phyloP scores from a whole-genome alignment of 331 rosid species.

The Saraca asoca region DNA sequence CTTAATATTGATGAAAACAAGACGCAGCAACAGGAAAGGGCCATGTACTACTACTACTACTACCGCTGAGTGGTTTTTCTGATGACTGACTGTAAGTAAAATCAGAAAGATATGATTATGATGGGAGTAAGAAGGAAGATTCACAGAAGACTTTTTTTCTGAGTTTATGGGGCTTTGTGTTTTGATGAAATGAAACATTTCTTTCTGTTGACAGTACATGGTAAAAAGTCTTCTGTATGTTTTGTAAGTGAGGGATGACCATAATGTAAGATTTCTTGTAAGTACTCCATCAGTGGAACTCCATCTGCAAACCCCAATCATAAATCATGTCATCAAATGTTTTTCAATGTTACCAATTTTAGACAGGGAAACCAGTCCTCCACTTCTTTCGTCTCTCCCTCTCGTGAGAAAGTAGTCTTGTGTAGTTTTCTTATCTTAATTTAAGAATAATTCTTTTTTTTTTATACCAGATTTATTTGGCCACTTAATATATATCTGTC shows the following conservation, averaged over 20 bases:
- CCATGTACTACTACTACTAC: constrained; percentile 45
- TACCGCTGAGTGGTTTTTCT: constrained; percentile 19
- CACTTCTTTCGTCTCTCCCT: too few relatives aligned
- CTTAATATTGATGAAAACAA: constrained; percentile 65
- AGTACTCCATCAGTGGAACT: neutral
- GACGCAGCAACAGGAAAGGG: constrained; percentile 55
- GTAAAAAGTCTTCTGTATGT: constrained; percentile 42
- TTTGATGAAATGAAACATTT: constrained; percentile 51
- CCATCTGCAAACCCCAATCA: neutral
- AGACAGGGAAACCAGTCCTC: too few relatives aligned
- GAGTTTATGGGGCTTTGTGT: constrained; percentile 45
- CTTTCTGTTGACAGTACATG: constrained; percentile 57
- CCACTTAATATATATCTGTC: too few relatives aligned
- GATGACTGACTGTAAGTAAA: constrained; percentile 56
- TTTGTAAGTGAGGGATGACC: constrained; percentile 29
- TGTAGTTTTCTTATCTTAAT: too few relatives aligned
- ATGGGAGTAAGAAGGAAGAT: constrained; percentile 29
- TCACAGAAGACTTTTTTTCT: constrained; percentile 25
- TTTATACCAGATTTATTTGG: too few relatives aligned
- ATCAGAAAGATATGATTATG: constrained; percentile 67
- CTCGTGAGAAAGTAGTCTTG: too few relatives aligned
- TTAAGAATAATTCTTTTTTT: too few relatives aligned
- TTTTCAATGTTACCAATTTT: too few relatives aligned
- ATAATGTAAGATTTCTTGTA: constrained; percentile 36
- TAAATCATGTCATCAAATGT: constrained; percentile 27